A percentile compares a stretch with the other conserved stretches of the same genome.
Conservation (phyloP, 2,329 filamentous ascomycete genomes). For the Fusarium humuli region DNA sequence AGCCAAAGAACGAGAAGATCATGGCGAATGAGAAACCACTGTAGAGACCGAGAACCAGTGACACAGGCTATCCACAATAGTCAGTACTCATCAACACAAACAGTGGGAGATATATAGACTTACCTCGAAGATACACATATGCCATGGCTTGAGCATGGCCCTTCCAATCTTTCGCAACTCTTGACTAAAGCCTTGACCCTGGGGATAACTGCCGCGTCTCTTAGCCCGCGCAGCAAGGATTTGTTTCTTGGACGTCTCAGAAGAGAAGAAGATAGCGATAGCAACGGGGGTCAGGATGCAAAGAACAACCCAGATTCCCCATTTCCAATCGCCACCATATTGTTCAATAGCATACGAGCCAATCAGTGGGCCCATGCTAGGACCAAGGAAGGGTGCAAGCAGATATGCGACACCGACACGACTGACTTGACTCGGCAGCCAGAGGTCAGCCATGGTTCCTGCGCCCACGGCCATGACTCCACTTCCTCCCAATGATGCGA, state of each 20-base stretch:
- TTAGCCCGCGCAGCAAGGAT: constrained; percentile 4
- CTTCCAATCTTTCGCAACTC: background rate
- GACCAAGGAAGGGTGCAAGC: constrained; percentile 13
- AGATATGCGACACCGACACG: constrained; percentile 16
- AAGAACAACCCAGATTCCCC: constrained; percentile 10
- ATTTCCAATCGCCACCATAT: constrained; percentile 15
- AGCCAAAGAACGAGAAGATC: constrained; percentile 27
- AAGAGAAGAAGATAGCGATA: constrained; percentile 12
- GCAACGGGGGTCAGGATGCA: constrained; percentile 10
- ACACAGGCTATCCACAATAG: background rate
- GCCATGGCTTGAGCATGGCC: constrained; percentile 15
- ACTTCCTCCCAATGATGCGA: constrained; percentile 5
- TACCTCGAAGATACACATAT: constrained; percentile 24
- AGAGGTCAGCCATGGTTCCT: constrained; percentile 9
- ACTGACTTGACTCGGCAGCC: background rate
- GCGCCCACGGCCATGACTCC: constrained; percentile 19
- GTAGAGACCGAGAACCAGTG: constrained; percentile 8
- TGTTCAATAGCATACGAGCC: constrained; percentile 8
- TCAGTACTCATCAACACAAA: background rate
- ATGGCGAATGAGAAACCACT: constrained; percentile 15
- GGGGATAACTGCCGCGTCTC: background rate
- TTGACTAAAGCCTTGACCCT: background rate
- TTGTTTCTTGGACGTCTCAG: constrained; percentile 5
- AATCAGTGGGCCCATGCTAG: constrained; percentile 10
- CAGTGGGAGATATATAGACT: rapidly evolving